These are phyloP conservation scores for Phascolomyces articulosus DNA, from an alignment of 371 early-diverging fungal genomes.

Conservation along the genomic window DNA sequence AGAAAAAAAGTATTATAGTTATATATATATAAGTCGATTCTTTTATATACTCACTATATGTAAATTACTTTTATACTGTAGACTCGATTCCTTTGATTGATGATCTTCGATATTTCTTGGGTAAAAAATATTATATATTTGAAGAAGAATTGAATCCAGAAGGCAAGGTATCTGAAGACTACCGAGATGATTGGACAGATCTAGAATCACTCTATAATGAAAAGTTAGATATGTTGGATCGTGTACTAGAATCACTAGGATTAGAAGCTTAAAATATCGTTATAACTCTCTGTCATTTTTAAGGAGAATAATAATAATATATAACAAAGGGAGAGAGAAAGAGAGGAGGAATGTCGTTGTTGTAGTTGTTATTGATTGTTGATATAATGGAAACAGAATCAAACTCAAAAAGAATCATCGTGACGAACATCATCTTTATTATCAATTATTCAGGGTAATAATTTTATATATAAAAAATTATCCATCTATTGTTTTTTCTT, in stretches of 20 bases:
- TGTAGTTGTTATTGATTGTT: too few species aligned
- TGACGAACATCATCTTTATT: too few species aligned
- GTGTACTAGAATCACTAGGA: slow-evolving; percentile 30
- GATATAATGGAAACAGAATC: too few species aligned
- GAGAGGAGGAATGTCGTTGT: too few species aligned
- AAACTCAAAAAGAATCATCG: too few species aligned
- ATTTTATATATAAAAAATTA: too few species aligned
- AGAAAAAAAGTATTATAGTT: too few species aligned
- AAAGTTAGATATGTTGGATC: slow-evolving; percentile 32
- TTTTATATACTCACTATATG: too few species aligned
- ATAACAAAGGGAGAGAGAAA: not conserved
- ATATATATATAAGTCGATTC: too few species aligned
- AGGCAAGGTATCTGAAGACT: slow-evolving; percentile 28
- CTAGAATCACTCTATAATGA: slow-evolving; percentile 32
- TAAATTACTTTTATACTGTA: not conserved
- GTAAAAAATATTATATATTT: slow-evolving; percentile 33
- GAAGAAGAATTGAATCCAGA: slow-evolving; percentile 33
- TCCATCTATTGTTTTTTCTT: too few species aligned
- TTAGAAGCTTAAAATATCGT: slow-evolving; percentile 47
- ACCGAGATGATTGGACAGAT: slow-evolving; percentile 36
- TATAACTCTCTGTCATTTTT: too few species aligned
- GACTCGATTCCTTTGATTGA: slow-evolving; percentile 45
- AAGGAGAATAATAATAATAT: not conserved
- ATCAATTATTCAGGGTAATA: too few species aligned
- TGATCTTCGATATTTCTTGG: slow-evolving; percentile 39